phyloP scores from a whole-genome alignment of 768 basidiomycete species.

The Termitomyces sp. region DNA sequence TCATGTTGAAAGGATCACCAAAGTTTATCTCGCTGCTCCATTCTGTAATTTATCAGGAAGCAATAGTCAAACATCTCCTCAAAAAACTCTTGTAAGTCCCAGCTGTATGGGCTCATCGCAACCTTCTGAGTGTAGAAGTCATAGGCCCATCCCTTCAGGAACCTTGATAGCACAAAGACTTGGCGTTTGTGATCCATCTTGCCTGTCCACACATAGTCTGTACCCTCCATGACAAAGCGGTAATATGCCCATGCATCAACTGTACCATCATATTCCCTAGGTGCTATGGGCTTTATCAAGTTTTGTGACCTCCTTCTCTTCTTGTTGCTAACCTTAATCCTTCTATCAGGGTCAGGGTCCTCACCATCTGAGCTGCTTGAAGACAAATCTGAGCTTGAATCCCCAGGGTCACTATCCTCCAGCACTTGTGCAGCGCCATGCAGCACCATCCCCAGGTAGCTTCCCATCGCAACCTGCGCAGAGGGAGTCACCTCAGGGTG shows the following conservation, averaged over 20 bases:
- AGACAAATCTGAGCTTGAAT: neutral
- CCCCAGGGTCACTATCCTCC: neutral
- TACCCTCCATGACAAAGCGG: conserved; percentile 25
- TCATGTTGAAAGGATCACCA: conserved; percentile 21
- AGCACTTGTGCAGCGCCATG: neutral
- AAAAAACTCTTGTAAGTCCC: conserved; percentile 28
- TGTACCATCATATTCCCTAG: conserved; percentile 26
- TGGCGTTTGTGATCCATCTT: conserved; percentile 8
- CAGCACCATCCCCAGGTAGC: neutral
- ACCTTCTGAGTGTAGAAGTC: conserved; percentile 33
- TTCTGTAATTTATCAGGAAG: conserved; percentile 30
- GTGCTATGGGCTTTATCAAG: conserved; percentile 12
- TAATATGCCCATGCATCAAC: conserved; percentile 22
- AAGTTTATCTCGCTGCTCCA: conserved; percentile 27
- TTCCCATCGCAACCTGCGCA: neutral
- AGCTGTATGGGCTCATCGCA: conserved; percentile 21
- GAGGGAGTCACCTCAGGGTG: neutral
- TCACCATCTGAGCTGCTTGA: neutral
- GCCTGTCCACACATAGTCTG: conserved; percentile 23
- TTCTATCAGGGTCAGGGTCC: neutral
- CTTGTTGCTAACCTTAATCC: no score
- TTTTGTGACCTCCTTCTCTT: neutral
- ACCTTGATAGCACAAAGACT: conserved; percentile 25
- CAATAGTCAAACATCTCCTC: conserved; percentile 25
- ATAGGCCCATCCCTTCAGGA: conserved; percentile 30